Base-by-base conservation (phyloP, 139 green algal species). In the Tetradesmus lagerheimii region DNA sequence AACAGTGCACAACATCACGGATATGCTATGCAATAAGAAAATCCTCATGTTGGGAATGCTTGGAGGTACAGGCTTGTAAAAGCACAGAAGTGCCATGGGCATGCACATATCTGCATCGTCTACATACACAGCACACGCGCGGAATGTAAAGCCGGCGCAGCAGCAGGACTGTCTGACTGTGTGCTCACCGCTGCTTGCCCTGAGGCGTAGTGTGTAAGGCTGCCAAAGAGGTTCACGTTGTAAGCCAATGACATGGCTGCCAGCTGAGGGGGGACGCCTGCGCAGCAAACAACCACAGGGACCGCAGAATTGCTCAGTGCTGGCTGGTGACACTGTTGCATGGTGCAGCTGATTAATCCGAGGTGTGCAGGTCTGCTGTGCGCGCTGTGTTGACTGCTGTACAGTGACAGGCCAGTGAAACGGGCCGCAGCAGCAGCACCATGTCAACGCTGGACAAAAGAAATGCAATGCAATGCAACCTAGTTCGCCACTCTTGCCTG, bases 151-250 rank as follows among this genome's bases (percentile, higher is more conserved):
- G 9, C 15, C 14, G 16, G 0, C 23, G 27, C 27, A n/a, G 66
- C 66, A 34, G 27, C 27, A n/a, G 27, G 15, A 34, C 14, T 11
- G 20, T 23, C 57, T 62, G 12, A 1, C 47, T 20, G 12, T 1
- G 20, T 62, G 57, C 57, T 71, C 16, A 91, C 87, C 25, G 92
- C 93, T 14, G 93, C 93, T 93, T 99, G 98, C 45, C 97, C 97
- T n/a, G 93, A 97, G 45, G 96, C 97, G 92, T 99, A 99, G 93
- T 99, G 98, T 4, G 98, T 98, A 89, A 99, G 95, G 67, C 95
- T 98, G 91, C 98, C 98, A 90, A 99, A 99, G 31, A 99, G 94
- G 94, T 99, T 99, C 86, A 95, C 96, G 86, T 96, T 96, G 91
- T 98, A 99, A 20, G 95, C 96, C 43, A 99, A 93, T 5, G 95